Base-by-base conservation (phyloP, 2,329 filamentous ascomycete genomes). In the Neodidymelliopsis sp. region DNA sequence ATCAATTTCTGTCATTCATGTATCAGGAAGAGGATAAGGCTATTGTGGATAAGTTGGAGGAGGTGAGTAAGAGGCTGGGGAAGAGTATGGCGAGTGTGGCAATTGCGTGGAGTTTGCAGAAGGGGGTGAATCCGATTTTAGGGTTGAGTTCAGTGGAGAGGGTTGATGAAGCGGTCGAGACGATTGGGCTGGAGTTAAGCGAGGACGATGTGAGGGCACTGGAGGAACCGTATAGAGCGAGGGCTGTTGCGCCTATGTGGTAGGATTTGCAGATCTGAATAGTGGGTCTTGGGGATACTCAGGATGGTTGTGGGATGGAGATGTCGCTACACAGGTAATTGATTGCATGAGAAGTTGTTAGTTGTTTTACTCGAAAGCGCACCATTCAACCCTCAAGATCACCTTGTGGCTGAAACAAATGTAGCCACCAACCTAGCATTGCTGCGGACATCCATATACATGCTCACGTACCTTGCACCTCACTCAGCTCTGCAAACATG, bases 11-110 rank as follows among this genome's bases (percentile, higher is more conserved):
- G 24, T 29, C 37, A 23, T 23, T 13, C 12, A 29, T 40, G 19
- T 40, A 30, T 16, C 28, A 29, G 1, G 76, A 79, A 19, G 71
- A 74, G 0, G 79, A 84, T 49, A 61, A 76, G 56, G 71, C 67
- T 58, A 83, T 81, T 49, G 74, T 83, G 28, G 61, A 66, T 8
- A 71, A 79, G 2, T 79, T 84, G 2, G 75, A 84, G 67, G 77
- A 84, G 62, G 48, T 85, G 9, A 79, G 81, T 0, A 71, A 74
- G 42, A 81, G 80, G 67, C 77, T 78, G 57, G 77, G 75, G 0
- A 71, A 79, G 53, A 79, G 75, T 48, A 87, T 87, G 79, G 79
- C 81, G n/a, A 79, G 84, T 36, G 78, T 88, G 10, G 56, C 62
- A 2, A 58, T 39, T 23, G 63, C 62, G 15, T 66, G 59, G 62